Percentiles rank a stretch among this genome's conserved stretches.
Evolutionary conservation across 2,329 filamentous ascomycete species (phyloP).

Genomic region (Colletotrichum tamarilloi): DNA sequence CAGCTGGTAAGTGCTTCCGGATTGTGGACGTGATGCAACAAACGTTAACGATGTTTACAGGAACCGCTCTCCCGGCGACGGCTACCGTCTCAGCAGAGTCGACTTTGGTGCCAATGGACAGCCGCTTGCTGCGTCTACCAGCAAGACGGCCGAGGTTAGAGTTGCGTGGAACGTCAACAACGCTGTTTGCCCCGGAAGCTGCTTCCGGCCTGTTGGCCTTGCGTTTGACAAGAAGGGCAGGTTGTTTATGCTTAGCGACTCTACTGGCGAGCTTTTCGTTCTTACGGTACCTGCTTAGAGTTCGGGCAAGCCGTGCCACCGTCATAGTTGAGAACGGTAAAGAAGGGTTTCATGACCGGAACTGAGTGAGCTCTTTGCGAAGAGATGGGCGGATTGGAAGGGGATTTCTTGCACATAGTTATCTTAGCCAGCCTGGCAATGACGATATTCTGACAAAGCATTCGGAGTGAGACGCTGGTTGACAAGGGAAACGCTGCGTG

Average conservation of each 20-base stretch:
- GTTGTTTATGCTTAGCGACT: constrained; percentile 72
- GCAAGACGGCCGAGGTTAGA: constrained; percentile 54
- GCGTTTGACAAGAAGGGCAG: constrained; percentile 62
- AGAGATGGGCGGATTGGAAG: neutral
- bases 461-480: neutral
- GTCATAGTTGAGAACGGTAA: neutral
- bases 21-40: too few species aligned
- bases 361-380: neutral
- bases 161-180: constrained; percentile 62
- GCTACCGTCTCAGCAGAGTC: constrained; percentile 53
- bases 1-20: constrained; percentile 65
- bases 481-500: constrained; percentile 14
- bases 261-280: constrained; percentile 75
- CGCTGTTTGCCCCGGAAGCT: constrained; percentile 63
- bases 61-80: constrained; percentile 47
- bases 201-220: constrained; percentile 73
- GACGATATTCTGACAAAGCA: neutral
- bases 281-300: constrained; percentile 42
- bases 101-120: constrained; percentile 47
- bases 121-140: constrained; percentile 46
- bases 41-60: constrained; percentile 32
- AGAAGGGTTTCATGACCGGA: neutral
- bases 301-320: neutral
- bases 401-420: constrained; percentile 4
- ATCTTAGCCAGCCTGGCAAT: neutral